These are phyloP conservation scores for Podaxis sp. DNA, from an alignment of 768 basidiomycete species.

Conservation along the genomic window DNA sequence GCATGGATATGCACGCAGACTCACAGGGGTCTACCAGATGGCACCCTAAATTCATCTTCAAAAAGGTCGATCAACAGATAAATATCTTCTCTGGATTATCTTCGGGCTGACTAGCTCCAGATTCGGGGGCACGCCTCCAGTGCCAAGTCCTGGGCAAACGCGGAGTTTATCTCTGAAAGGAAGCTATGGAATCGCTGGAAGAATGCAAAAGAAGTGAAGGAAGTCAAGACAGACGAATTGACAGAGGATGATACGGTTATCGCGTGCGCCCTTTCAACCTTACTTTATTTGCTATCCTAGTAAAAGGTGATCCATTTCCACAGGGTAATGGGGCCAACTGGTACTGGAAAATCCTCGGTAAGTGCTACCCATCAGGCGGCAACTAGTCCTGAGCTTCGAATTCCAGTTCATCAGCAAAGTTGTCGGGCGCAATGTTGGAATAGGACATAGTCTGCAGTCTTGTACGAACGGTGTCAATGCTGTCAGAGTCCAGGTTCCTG, in stretches of 20 bases:
- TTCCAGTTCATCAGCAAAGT: not conserved
- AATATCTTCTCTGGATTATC: not conserved
- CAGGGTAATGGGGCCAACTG: not conserved
- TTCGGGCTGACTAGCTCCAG: not conserved
- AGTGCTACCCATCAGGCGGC: not conserved
- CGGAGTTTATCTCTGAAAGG: not conserved
- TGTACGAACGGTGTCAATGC: not conserved
- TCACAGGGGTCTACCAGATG: not conserved
- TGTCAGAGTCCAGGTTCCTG: slow-evolving; percentile 4
- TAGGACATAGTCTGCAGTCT: not conserved
- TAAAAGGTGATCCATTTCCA: not conserved
- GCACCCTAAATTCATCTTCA: not conserved
- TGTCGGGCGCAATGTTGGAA: not conserved
- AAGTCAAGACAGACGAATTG: not conserved
- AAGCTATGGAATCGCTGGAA: not conserved
- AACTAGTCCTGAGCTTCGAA: slow-evolving; percentile 11
- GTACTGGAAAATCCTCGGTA: not conserved
- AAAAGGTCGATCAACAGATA: not conserved
- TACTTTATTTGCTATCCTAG: not conserved
- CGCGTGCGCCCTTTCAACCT: slow-evolving; percentile 10
- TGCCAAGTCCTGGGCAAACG: not conserved
- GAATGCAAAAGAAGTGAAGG: not conserved
- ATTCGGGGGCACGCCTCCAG: not conserved
- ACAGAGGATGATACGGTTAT: slow-evolving; percentile 18
- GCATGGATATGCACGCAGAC: not conserved